Base-by-base conservation (phyloP, 148 eudicot species). In the Chenopodium formosanum region DNA sequence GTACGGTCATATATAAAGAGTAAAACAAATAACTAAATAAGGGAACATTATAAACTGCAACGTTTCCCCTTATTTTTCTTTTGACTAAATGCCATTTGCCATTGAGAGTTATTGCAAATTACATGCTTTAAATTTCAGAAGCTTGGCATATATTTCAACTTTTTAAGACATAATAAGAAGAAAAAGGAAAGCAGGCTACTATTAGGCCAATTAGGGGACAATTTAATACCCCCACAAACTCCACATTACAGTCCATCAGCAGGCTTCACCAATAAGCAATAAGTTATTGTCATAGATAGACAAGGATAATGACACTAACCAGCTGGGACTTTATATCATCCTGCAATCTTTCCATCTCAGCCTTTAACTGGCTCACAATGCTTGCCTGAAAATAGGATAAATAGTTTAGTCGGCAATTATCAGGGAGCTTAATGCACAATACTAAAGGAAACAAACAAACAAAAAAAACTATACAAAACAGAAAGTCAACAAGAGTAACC, bases 321-420 rank as follows among this genome's bases (percentile, higher is more conserved):
- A 92, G 75, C 70, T 86, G 90, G 78, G 88, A 79, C 82, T 89
- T 92, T 74, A 96, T 92, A 86, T 96, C 98, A 73, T 82, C 91
- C 78, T 91, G 98, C 83, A 94, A 84, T 79, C 52, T 90, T 82
- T 91, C 93, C 89, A 92, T 88, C 74, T 94, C 99, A 86, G 78
- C 85, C 88, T 86, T 96, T 74, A 96, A 84, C 78, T 92, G 98
- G 87, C 82, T 79, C 82, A 94, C 97, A 83, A 87, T 77, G 83
- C 89, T 85, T 60, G 94, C 99, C 99, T 96, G 88, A 29, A 88
- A 72, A 31, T 17, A 78, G 58, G 13, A 40, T 32, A 68, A 77
- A 78, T 46, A 58, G 60, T 19, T 60, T 60, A 71, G 75, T 58
- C 25, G 50, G n/a, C 70, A 75, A 27, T 29, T 27, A 63, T 16